Conservation (phyloP, 192 early-diverging fungal species). For the Backusella circina region DNA sequence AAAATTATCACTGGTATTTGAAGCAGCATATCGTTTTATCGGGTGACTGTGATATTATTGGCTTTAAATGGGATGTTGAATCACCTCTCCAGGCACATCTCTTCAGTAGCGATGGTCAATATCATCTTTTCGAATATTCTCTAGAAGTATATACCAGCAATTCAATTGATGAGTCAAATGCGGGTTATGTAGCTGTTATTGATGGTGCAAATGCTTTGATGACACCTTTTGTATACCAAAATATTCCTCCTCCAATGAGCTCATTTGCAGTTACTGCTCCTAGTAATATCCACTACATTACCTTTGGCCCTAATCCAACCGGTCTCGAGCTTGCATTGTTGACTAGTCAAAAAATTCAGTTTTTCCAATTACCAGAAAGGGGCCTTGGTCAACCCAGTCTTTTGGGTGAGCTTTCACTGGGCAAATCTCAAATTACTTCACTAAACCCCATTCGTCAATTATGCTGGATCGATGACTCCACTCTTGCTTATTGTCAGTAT, state of each 20-base stretch:
- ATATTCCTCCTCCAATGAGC: constrained; percentile 96
- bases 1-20: constrained; percentile 97
- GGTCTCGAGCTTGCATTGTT: constrained; percentile 76
- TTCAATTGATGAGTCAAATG: constrained; percentile 34
- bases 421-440: not conserved
- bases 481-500: constrained; percentile 55
- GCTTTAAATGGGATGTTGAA: constrained; percentile 85
- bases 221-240: constrained; percentile 78
- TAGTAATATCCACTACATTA: constrained; percentile 48
- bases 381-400: not conserved
- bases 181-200: constrained; percentile 68
- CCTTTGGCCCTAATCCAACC: constrained; percentile 57
- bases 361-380: constrained; percentile 21
- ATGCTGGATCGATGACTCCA: constrained; percentile 52
- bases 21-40: constrained; percentile 76
- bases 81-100: constrained; percentile 60
- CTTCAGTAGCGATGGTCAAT: constrained; percentile 41
- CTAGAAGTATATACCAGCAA: constrained; percentile 41
- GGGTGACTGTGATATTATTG: constrained; percentile 36
- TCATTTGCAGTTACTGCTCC: constrained; percentile 38
- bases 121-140: constrained; percentile 35
- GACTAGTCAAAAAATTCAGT: constrained; percentile 37
- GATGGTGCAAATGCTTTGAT: constrained; percentile 66
- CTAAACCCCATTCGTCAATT: constrained; percentile 55
- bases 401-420: not conserved